Conservation (phyloP, 2,329 filamentous ascomycete genomes). For the Boeremia lycopersici region DNA sequence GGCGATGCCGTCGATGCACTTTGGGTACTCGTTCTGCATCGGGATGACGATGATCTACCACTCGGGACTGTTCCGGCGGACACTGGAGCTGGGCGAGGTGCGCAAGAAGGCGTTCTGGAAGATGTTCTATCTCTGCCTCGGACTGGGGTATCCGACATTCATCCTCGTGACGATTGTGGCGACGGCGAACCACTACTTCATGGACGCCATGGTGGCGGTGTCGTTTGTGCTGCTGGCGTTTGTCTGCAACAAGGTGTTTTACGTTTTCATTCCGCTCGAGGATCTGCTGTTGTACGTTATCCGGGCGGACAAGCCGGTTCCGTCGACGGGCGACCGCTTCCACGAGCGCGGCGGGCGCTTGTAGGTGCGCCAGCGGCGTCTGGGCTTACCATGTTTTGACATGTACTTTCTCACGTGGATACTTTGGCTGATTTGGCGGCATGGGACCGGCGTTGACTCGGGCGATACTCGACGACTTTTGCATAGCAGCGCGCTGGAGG, state of each 20-base stretch:
- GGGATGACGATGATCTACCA: slow-evolving; percentile 61
- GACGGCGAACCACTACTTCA: slow-evolving; percentile 67
- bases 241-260: slow-evolving; percentile 56
- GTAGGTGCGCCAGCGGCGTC: slow-evolving; percentile 10
- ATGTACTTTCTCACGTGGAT: background rate
- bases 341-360: slow-evolving; percentile 43
- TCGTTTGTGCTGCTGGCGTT: slow-evolving; percentile 57
- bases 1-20: slow-evolving; percentile 59
- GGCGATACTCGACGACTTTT: slow-evolving; percentile 8
- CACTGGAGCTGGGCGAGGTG: slow-evolving; percentile 50
- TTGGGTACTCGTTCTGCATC: slow-evolving; percentile 61
- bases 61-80: slow-evolving; percentile 54
- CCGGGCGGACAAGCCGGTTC: slow-evolving; percentile 60
- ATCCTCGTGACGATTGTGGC: slow-evolving; percentile 65
- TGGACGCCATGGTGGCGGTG: slow-evolving; percentile 60
- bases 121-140: slow-evolving; percentile 53
- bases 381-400: background rate
- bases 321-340: slow-evolving; percentile 58
- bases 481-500: slow-evolving; percentile 9
- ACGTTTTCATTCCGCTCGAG: slow-evolving; percentile 59
- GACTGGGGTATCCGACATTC: slow-evolving; percentile 59
- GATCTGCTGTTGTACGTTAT: slow-evolving; percentile 56
- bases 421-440: slow-evolving; percentile 7
- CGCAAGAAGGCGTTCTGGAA: slow-evolving; percentile 52
- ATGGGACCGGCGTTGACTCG: slow-evolving; percentile 14